Percentiles rank a stretch among this genome's conserved stretches.
Conservation (phyloP, 768 basidiomycete species). For the Tricholoma sp. region DNA sequence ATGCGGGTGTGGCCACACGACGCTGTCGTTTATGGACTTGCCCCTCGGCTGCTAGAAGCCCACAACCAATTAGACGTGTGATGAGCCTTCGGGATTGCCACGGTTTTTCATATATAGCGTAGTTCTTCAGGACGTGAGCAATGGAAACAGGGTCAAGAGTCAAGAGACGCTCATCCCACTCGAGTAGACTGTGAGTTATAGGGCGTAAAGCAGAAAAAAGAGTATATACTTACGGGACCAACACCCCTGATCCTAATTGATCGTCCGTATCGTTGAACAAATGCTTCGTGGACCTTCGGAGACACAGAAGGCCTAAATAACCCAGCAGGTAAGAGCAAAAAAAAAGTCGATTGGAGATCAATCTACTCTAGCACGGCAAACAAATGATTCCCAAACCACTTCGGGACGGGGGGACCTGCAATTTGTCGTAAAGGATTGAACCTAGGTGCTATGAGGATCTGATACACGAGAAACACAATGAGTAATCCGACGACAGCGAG, state of each 20-base stretch:
- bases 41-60: constrained; percentile 78
- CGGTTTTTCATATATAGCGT: constrained; percentile 77
- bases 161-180: constrained; percentile 80
- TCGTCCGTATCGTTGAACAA: constrained; percentile 58
- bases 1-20: constrained; percentile 71
- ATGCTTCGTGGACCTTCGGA: constrained; percentile 46
- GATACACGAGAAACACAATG: constrained; percentile 23
- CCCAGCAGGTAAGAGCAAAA: background rate
- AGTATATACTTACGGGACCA: constrained; percentile 53
- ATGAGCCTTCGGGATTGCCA: constrained; percentile 74
- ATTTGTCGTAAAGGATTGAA: constrained; percentile 48
- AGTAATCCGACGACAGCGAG: constrained; percentile 1
- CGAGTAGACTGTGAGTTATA: background rate
- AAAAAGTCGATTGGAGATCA: background rate
- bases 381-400: constrained; percentile 52
- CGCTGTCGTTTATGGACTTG: constrained; percentile 75
- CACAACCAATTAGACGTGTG: constrained; percentile 73
- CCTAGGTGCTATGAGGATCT: constrained; percentile 25
- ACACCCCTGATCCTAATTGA: constrained; percentile 65
- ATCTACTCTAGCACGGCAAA: constrained; percentile 54
- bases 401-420: constrained; percentile 53
- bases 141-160: constrained; percentile 78
- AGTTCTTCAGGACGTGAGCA: constrained; percentile 67
- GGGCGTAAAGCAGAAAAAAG: background rate
- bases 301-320: constrained; percentile 47